Percentiles rank a stretch among this genome's conserved stretches.
Conservation (phyloP, 1,284 basidiomycete genomes). For the Apiotrichum sp. region DNA sequence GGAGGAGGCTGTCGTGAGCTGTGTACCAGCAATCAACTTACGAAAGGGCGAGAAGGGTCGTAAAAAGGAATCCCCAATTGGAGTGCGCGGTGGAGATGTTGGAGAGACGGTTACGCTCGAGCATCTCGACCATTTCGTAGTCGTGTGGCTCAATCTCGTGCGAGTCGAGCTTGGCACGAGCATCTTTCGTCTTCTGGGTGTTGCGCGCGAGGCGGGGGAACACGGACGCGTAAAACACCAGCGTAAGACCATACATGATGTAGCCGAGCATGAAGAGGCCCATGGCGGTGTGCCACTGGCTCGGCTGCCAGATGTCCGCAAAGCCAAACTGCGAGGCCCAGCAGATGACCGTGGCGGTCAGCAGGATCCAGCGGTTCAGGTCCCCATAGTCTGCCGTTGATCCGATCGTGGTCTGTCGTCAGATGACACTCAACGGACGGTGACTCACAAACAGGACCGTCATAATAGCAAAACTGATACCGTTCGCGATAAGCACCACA, state of each 20-base stretch:
- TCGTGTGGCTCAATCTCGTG: constrained; percentile 57
- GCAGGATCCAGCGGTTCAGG: constrained; percentile 66
- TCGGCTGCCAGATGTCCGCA: constrained; percentile 52
- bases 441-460: constrained; percentile 50
- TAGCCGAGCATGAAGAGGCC: constrained; percentile 64
- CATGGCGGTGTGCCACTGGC: constrained; percentile 66
- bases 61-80: constrained; percentile 61
- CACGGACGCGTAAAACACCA: constrained; percentile 64
- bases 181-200: constrained; percentile 57
- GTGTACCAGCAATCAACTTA: background rate
- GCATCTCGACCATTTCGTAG: constrained; percentile 67
- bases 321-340: constrained; percentile 71
- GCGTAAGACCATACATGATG: constrained; percentile 48
- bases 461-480: constrained; percentile 46
- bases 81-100: constrained; percentile 75
- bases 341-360: constrained; percentile 60
- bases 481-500: constrained; percentile 66
- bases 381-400: constrained; percentile 72
- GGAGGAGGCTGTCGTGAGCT: constrained; percentile 49
- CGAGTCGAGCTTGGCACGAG: constrained; percentile 56
- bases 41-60: constrained; percentile 62
- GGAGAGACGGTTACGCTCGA: constrained; percentile 76
- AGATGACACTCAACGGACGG: constrained; percentile 44
- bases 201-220: constrained; percentile 77
- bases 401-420: constrained; percentile 67